Evolutionary conservation across 108 stramenopile species (phyloP), one percentile per base, ranked within the genome.

Genomic region (Halocafeteria seosinensis): DNA sequence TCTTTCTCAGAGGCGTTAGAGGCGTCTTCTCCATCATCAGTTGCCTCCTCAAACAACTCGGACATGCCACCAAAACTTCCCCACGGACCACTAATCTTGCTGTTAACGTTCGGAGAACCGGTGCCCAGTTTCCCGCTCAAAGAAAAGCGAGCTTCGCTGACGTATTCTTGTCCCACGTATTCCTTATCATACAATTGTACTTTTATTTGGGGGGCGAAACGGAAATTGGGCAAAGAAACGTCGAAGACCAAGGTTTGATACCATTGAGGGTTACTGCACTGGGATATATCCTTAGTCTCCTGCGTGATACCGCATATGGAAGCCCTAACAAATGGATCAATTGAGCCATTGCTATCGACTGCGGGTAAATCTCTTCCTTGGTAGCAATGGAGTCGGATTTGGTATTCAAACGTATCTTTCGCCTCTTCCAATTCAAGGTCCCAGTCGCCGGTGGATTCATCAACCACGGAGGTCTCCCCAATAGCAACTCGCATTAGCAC

Each of bases 301-400:
- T 37, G 26, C 64, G 64, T 63, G 47, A 73, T 2, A 8, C 78
- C 76, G 27, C 51, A n/a, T 58, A 80, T 62, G 21, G 68, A 70
- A 31, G 80, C 50, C 62, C 70, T 71, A 24, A 81, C 60, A 62
- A 77, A 81, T 5, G 82, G 80, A 67, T 83, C 82, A 37, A 66
- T 35, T 23, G 77, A 58, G 24, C 82, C 82, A 55, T 74, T 78
- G 27, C 64, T 50, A 51, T 83, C 82, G 9, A 74, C 70, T 34
- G 80, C 76, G 8, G 80, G 82, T 37, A 83, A 59, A 31, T 57
- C 37, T 6, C 71, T 38, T 11, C 66, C 78, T 62, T 77, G 73
- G 68, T 71, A 78, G 37, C 76, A 38, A 70, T 76, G 71, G 37
- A 73, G 72, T 33, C 79, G 75, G 6, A 80, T 38, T 37, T 64